These are phyloP conservation scores for Radiomyces spectabilis DNA, from an alignment of 192 early-diverging fungal species.

Conservation along the genomic window DNA sequence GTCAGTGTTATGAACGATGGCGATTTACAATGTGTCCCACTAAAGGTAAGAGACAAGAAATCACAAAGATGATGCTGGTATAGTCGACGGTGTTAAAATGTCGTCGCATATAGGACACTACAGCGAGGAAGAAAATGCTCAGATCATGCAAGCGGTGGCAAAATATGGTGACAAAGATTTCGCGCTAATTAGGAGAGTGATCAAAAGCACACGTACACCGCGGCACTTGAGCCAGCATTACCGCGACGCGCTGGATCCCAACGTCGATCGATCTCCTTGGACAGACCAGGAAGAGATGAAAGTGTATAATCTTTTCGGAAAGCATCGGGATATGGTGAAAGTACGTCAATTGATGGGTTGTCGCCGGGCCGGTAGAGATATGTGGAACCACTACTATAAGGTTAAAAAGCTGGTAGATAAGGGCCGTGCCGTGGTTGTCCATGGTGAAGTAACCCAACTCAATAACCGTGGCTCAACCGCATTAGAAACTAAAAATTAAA, in stretches of 20 bases:
- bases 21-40: background rate
- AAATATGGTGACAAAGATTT: conserved; percentile 14
- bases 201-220: conserved; percentile 2
- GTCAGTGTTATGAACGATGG: background rate
- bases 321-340: background rate
- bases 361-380: conserved; percentile 2
- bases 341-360: background rate
- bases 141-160: conserved; percentile 1
- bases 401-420: no score
- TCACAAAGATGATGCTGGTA: no score
- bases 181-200: conserved; percentile 5
- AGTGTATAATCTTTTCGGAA: background rate
- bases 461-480: no score
- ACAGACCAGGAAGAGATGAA: background rate
- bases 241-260: conserved; percentile 5
- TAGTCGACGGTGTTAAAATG: no score
- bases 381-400: conserved; percentile 16
- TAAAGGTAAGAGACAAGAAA: no score
- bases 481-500: no score
- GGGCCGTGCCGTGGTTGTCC: no score
- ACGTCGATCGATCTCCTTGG: conserved; percentile 15
- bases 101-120: conserved; percentile 12
- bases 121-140: conserved; percentile 4
- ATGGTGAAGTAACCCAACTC: no score
- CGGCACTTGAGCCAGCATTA: conserved; percentile 22